Conservation (phyloP, 208 protist species). For the Leishmania guyanensis region DNA sequence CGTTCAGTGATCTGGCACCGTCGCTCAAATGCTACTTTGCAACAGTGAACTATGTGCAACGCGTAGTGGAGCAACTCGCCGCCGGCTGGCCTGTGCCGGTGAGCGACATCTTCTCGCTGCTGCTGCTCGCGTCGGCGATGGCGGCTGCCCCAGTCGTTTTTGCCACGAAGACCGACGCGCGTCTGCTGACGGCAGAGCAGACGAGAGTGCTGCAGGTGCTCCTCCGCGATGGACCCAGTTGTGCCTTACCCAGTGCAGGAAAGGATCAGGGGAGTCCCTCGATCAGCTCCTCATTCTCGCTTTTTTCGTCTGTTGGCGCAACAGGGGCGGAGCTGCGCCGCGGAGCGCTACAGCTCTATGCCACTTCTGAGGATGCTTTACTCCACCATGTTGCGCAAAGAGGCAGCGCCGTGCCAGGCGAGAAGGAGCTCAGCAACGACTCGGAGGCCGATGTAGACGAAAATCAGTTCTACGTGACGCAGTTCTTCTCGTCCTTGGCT, state of each 20-base stretch:
- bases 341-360: constrained; percentile 7
- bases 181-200: constrained; percentile 23
- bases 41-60: constrained; percentile 61
- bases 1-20: constrained; percentile 56
- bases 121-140: constrained; percentile 40
- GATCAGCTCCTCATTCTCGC: neutral
- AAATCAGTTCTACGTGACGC: constrained; percentile 22
- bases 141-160: constrained; percentile 16
- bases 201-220: constrained; percentile 16
- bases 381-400: constrained; percentile 19
- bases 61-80: constrained; percentile 49
- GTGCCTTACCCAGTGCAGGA: too few species aligned
- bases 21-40: constrained; percentile 75
- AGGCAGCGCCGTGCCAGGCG: neutral
- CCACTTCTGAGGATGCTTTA: constrained; percentile 34
- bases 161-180: constrained; percentile 1
- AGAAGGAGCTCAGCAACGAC: constrained; percentile 1
- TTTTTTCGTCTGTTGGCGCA: neutral
- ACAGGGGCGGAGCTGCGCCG: neutral
- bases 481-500: constrained; percentile 41
- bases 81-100: constrained; percentile 74
- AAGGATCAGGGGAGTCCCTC: neutral
- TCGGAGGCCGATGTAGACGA: constrained; percentile 3
- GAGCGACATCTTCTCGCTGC: constrained; percentile 61
- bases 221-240: constrained; percentile 5